phyloP scores from a whole-genome alignment of 106 monocot genomes.

The Allium sativum region DNA sequence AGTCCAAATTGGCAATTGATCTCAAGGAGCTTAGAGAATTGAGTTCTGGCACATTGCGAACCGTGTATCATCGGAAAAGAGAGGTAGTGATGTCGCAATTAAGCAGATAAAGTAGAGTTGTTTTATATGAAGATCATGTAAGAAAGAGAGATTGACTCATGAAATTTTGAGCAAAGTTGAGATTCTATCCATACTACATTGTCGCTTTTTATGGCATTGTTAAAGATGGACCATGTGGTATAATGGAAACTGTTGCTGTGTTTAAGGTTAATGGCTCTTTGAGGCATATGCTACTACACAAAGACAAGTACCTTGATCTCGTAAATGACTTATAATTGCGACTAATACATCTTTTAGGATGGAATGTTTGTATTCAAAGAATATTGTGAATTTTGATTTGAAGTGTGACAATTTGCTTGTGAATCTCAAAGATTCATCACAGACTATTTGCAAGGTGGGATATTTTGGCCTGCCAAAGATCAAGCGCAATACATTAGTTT shows the following conservation, averaged over 20 bases:
- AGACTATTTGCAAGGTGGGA: conserved; percentile 93
- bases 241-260: conserved; percentile 79
- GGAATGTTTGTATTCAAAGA: conserved; percentile 94
- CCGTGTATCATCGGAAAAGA: conserved; percentile 95
- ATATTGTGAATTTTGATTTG: conserved; percentile 92
- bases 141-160: conserved; percentile 70
- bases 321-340: conserved; percentile 75
- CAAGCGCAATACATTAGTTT: conserved; percentile 82
- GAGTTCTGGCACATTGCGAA: conserved; percentile 90
- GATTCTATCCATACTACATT: conserved; percentile 89
- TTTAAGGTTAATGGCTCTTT: conserved; percentile 92
- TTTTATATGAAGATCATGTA: conserved; percentile 73
- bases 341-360: conserved; percentile 97
- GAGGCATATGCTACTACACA: conserved; percentile 59
- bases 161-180: conserved; percentile 92
- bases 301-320: conserved; percentile 83
- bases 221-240: conserved; percentile 69
- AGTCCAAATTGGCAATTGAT: conserved; percentile 13
- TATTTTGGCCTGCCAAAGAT: conserved; percentile 94
- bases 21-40: conserved; percentile 84
- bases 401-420: conserved; percentile 98
- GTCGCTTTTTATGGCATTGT: conserved; percentile 92
- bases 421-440: conserved; percentile 72
- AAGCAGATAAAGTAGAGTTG: conserved; percentile 92
- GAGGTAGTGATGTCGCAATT: conserved; percentile 97